phyloP scores from a whole-genome alignment of 805 yeast genomes.

The Cyberlindnera petersonii region DNA sequence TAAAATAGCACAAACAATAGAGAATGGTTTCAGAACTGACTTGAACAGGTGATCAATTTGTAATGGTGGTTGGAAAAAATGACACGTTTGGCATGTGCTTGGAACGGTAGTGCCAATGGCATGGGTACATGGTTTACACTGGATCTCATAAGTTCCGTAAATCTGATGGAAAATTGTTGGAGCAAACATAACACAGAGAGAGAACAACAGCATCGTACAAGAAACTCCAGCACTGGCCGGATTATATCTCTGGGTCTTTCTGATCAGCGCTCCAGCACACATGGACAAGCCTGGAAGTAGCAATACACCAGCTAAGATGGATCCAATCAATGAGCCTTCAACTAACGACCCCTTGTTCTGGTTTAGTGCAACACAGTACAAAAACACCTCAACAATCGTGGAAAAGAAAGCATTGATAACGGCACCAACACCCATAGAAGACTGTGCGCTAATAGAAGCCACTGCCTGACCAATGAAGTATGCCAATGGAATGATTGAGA shows the following conservation, averaged over 20 bases:
- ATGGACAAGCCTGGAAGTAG: conserved; percentile 90
- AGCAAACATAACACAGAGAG: conserved; percentile 85
- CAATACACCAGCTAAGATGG: conserved; percentile 87
- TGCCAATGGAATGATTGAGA: conserved; percentile 89
- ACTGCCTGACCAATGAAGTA: conserved; percentile 98
- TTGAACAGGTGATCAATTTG: conserved; percentile 63
- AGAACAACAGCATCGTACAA: conserved; percentile 90
- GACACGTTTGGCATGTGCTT: conserved; percentile 61
- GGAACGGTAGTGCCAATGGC: conserved; percentile 16
- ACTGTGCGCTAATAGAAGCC: conserved; percentile 97
- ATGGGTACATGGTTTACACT: conserved; percentile 53
- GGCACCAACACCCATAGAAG: conserved; percentile 98
- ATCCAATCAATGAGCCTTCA: conserved; percentile 94
- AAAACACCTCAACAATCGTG: conserved; percentile 87
- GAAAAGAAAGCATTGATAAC: conserved; percentile 97
- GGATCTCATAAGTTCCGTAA: conserved; percentile 79
- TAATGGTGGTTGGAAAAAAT: conserved; percentile 73
- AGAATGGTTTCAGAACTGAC: conserved; percentile 73
- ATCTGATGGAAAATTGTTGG: conserved; percentile 89
- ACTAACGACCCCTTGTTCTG: conserved; percentile 86
- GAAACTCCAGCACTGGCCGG: conserved; percentile 97
- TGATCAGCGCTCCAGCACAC: conserved; percentile 93
- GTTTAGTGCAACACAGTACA: conserved; percentile 85
- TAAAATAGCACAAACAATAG: conserved; percentile 72
- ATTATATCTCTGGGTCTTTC: conserved; percentile 93